These are phyloP conservation scores for Chrysanthemum lavandulifolium DNA, from an alignment of 129 eudicot genomes.

Conservation along the genomic window DNA sequence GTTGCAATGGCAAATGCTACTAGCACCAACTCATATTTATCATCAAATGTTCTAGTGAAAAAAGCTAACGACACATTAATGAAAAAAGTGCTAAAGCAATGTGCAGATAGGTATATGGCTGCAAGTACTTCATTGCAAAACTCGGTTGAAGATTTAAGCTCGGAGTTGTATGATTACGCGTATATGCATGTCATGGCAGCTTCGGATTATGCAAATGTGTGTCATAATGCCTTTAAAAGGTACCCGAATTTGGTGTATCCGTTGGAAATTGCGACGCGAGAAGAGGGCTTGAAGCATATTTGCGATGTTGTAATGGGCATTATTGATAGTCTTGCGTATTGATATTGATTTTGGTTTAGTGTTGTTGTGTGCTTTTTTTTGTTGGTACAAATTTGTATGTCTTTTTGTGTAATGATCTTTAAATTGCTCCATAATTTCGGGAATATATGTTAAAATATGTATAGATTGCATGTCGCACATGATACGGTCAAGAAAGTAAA, in stretches of 20 bases:
- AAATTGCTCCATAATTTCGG: no score
- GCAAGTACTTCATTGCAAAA: slow-evolving; percentile 54
- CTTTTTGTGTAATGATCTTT: no score
- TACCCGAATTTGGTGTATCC: slow-evolving; percentile 34
- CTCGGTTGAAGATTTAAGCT: slow-evolving; percentile 46
- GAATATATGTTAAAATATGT: no score
- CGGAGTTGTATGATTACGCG: slow-evolving; percentile 69
- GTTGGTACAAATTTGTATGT: no score
- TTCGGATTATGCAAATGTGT: slow-evolving; percentile 72
- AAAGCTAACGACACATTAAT: slow-evolving; percentile 21
- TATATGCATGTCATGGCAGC: slow-evolving; percentile 76
- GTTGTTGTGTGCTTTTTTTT: no score
- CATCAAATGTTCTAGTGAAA: slow-evolving; percentile 26
- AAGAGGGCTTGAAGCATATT: slow-evolving; percentile 69
- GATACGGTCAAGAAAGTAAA: no score
- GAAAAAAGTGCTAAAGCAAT: slow-evolving; percentile 47
- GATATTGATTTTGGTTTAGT: no score
- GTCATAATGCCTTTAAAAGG: slow-evolving; percentile 60
- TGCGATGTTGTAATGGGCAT: slow-evolving; percentile 79
- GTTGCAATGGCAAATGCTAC: slow-evolving; percentile 62
- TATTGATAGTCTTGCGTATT: slow-evolving; percentile 46
- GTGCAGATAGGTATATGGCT: slow-evolving; percentile 57
- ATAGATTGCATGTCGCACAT: no score
- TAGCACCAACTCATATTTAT: slow-evolving; percentile 48
- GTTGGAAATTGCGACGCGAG: slow-evolving; percentile 31